Evolutionary conservation across 495 filamentous ascomycete species (phyloP).

Genomic region (Neohortaea acidophila): DNA sequence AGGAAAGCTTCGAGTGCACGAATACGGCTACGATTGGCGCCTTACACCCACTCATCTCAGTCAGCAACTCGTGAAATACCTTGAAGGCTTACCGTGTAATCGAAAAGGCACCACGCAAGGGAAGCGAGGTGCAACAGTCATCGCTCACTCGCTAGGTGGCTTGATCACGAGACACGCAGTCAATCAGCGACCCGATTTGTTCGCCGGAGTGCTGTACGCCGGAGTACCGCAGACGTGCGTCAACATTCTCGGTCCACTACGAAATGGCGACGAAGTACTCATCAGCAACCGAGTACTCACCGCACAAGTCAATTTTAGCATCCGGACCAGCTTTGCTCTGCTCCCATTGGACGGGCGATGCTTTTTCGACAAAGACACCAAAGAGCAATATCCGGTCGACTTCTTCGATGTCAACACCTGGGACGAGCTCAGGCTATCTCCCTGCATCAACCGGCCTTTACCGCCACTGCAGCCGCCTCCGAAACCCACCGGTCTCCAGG

Average conservation of each 20-base stretch:
- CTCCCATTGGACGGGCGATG: constrained; percentile 79
- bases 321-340: constrained; percentile 72
- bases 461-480: constrained; percentile 25
- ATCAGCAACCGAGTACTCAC: constrained; percentile 82
- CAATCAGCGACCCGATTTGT: constrained; percentile 74
- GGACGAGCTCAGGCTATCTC: constrained; percentile 64
- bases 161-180: constrained; percentile 81
- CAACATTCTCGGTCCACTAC: constrained; percentile 78
- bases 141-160: constrained; percentile 82
- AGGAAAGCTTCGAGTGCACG: constrained; percentile 62
- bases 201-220: constrained; percentile 74
- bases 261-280: constrained; percentile 82
- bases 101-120: constrained; percentile 31
- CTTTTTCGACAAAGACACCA: constrained; percentile 71
- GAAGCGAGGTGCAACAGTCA: constrained; percentile 57
- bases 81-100: constrained; percentile 66
- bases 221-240: constrained; percentile 75
- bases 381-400: constrained; percentile 64
- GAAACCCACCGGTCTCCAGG: constrained; percentile 21
- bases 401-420: constrained; percentile 72
- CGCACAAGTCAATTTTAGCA: constrained; percentile 85
- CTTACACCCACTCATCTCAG: constrained; percentile 69
- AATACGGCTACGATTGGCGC: constrained; percentile 95
- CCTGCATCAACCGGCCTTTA: constrained; percentile 51
- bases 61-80: constrained; percentile 48